Evolutionary conservation across 495 filamentous ascomycete species (phyloP).

Genomic region (Podospora pseudocomata): DNA sequence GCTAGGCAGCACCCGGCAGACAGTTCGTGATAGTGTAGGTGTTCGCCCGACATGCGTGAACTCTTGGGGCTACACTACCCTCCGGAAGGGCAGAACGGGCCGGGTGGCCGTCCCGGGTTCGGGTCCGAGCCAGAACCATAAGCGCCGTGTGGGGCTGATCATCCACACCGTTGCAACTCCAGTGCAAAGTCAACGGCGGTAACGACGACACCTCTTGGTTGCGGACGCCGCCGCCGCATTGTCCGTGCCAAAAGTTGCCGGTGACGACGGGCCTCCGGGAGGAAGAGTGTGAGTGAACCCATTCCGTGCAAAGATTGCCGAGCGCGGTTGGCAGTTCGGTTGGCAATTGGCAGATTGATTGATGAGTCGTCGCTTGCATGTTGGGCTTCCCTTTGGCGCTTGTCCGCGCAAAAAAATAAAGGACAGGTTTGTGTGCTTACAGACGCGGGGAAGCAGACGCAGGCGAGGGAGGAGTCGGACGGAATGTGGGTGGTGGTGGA

Average conservation of each 20-base stretch:
- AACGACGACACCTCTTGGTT: background rate
- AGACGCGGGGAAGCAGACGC: constrained; percentile 10
- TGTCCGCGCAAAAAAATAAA: constrained; percentile 17
- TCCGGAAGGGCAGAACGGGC: constrained; percentile 16
- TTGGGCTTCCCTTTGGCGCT: constrained; percentile 15
- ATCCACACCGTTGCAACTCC: background rate
- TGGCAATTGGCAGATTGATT: constrained; percentile 5
- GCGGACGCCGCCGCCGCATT: background rate
- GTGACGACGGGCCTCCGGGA: background rate
- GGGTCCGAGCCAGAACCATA: constrained; percentile 18
- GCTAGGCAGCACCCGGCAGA: background rate
- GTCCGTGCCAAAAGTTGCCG: background rate
- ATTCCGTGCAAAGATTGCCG: constrained; percentile 16
- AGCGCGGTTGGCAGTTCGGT: constrained; percentile 19
- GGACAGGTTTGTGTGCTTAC: background rate
- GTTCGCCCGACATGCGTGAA: constrained; percentile 12
- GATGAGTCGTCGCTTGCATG: background rate
- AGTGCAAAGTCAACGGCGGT: background rate
- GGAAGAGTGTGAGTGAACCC: background rate
- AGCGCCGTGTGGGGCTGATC: constrained; percentile 8
- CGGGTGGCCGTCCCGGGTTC: constrained; percentile 17
- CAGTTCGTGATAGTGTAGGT: constrained; percentile 2
- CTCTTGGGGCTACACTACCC: background rate
- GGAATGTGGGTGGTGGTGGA: background rate
- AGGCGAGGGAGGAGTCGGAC: constrained; percentile 1